phyloP scores from a whole-genome alignment of 2,329 filamentous ascomycete species.

The Paecilomyces fulvus region DNA sequence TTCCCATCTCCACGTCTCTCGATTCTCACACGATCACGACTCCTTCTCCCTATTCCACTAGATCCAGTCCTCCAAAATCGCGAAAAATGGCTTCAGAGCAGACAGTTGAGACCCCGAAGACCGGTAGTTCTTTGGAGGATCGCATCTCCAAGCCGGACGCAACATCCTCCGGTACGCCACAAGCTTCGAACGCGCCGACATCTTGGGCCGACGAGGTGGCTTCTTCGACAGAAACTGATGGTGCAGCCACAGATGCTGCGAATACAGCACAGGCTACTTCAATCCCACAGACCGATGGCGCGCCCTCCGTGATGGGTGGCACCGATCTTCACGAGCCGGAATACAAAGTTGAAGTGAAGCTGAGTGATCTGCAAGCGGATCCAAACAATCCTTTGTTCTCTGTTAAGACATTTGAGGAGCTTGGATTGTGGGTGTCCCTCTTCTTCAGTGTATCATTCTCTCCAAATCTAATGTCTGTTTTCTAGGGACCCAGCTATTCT shows the following conservation, averaged over 20 bases:
- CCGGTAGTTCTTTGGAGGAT: conserved; percentile 38
- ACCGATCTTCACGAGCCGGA: conserved; percentile 59
- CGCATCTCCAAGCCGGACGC: conserved; percentile 39
- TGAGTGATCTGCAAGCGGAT: conserved; percentile 81
- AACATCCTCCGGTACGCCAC: conserved; percentile 20
- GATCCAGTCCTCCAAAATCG: not conserved
- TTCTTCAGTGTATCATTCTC: not conserved
- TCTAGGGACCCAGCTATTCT: conserved; percentile 55
- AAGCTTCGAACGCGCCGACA: conserved; percentile 10
- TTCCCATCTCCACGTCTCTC: not conserved
- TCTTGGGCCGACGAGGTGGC: conserved; percentile 37
- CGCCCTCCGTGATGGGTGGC: conserved; percentile 30
- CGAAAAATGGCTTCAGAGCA: conserved; percentile 32
- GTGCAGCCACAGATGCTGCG: conserved; percentile 3
- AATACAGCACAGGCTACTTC: conserved; percentile 7
- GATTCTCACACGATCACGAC: not conserved
- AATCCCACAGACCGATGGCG: conserved; percentile 33
- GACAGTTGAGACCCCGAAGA: conserved; percentile 15
- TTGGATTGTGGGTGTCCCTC: conserved; percentile 62
- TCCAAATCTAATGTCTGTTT: conserved; percentile 3
- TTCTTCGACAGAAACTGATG: conserved; percentile 8
- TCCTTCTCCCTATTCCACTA: not conserved
- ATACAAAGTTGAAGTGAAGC: conserved; percentile 85
- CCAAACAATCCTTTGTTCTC: conserved; percentile 82
- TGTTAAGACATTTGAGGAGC: conserved; percentile 71